Base-by-base conservation (phyloP, 257 asterid genomes). In the Lithospermum erythrorhizon region DNA sequence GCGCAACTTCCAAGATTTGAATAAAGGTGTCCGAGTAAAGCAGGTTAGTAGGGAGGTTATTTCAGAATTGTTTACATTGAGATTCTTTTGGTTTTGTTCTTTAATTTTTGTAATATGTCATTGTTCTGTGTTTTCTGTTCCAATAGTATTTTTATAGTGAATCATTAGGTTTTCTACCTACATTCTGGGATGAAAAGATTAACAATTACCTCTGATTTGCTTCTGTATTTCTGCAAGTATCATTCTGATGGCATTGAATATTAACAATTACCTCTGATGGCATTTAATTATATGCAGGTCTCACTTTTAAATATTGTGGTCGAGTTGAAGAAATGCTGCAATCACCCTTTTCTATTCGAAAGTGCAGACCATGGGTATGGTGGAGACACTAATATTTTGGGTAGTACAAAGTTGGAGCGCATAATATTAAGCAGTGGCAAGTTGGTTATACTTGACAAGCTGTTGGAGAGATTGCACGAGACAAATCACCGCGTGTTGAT, bases 311-410 rank as follows among this genome's bases (percentile, higher is more conserved):
- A 93, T 83, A 87, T 93, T 64, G 95, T 93, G 83, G 99, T 89
- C 80, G 99, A 93, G 83, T 75, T 93, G 90, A 93, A 93, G 94
- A 93, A 93, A 72, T 93, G 97, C 82, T 93, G 99, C 87, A 93
- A 93, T 63, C 99, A 93, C 75, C 99, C 99, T 57, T 93, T 93
- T 79, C 69, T 93, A 65, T 93, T 93, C 78, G 96, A 93, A 79
- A 93, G 99, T 76, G 99, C 99, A 13, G 99, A 93, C 79, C 96
- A 89, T 79, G 99, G 99, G 73, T 93, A 93, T 78, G 99, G 99
- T 55, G 99, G 99, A 74, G 95, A 93, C 66, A 78, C 91, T 48
- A 83, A 83, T 67, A 61, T 74, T 75, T 74, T 83, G 53, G 96
- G 96, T 24, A 89, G 99, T 79, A 64, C 84, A 48, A 93, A 89